Percentiles rank a stretch among this genome's conserved stretches.
phyloP scores from a whole-genome alignment of 768 basidiomycete genomes.

The Boletus edulis region DNA sequence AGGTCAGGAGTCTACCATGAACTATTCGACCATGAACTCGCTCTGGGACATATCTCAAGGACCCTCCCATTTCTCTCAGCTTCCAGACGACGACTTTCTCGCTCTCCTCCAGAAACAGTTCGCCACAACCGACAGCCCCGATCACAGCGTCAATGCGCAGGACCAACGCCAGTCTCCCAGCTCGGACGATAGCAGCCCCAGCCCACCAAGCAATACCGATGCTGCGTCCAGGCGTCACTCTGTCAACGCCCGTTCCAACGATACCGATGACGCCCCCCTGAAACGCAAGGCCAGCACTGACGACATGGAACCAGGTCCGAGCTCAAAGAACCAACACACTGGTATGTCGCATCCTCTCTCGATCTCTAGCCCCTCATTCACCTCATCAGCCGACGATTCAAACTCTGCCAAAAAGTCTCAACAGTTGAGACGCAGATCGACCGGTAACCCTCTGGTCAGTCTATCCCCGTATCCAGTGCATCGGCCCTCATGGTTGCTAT shows the following conservation, averaged over 20 bases:
- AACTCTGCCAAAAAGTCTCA: slow-evolving; percentile 25
- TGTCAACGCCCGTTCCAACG: slow-evolving; percentile 27
- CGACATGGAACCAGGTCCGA: slow-evolving; percentile 61
- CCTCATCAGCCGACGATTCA: slow-evolving; percentile 21
- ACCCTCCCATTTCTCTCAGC: slow-evolving; percentile 52
- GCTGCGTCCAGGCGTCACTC: slow-evolving; percentile 20
- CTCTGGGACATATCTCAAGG: slow-evolving; percentile 70
- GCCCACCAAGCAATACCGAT: slow-evolving; percentile 54
- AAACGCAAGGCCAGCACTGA: slow-evolving; percentile 80
- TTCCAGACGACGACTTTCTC: slow-evolving; percentile 76
- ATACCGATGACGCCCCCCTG: slow-evolving; percentile 47
- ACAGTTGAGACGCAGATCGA: slow-evolving; percentile 39
- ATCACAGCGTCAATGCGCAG: slow-evolving; percentile 20
- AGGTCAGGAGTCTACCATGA: slow-evolving; percentile 20
- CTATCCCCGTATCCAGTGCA: neutral
- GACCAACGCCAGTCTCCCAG: slow-evolving; percentile 41
- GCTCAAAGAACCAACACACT: slow-evolving; percentile 63
- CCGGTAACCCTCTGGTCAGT: slow-evolving; percentile 36
- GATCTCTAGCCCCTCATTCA: neutral
- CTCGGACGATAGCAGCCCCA: slow-evolving; percentile 78
- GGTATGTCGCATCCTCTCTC: slow-evolving; percentile 36
- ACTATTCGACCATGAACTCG: slow-evolving; percentile 42
- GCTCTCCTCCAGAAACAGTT: slow-evolving; percentile 78
- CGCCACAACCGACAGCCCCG: slow-evolving; percentile 33
- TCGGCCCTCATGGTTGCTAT: slow-evolving; percentile 5